A percentile compares a stretch with the other conserved stretches of the same genome.
Conservation (phyloP, 108 stramenopile genomes). For the Skeletonema costatum region DNA sequence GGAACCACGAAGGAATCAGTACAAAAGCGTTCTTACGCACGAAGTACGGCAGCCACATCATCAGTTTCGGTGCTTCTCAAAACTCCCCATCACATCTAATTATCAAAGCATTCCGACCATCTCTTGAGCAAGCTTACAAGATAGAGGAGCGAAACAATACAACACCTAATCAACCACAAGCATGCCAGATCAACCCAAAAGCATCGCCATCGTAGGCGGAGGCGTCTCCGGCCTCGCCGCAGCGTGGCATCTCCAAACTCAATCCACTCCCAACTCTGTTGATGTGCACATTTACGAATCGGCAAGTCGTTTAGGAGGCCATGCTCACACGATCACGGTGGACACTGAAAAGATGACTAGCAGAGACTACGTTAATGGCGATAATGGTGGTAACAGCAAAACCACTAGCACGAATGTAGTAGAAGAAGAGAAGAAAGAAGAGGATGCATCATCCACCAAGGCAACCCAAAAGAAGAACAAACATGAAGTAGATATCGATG, state of each 20-base stretch:
- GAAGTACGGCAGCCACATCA: too few relatives aligned
- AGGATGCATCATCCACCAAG: constrained; percentile 7
- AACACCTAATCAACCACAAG: too few relatives aligned
- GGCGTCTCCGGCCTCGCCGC: constrained; percentile 81
- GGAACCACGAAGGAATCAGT: too few relatives aligned
- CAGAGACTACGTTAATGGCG: constrained; percentile 9
- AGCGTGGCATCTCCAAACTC: constrained; percentile 70
- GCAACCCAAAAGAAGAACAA: constrained; percentile 14
- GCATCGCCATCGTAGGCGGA: constrained; percentile 75
- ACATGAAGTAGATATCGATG: constrained; percentile 83
- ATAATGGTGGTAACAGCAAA: background rate
- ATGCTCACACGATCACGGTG: constrained; percentile 80
- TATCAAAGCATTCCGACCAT: too few relatives aligned
- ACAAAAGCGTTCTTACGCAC: too few relatives aligned
- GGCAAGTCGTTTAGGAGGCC: constrained; percentile 80
- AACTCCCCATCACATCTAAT: too few relatives aligned
- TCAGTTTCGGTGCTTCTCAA: too few relatives aligned
- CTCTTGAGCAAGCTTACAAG: too few relatives aligned
- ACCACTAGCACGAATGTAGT: constrained; percentile 5
- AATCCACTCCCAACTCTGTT: constrained; percentile 19
- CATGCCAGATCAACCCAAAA: background rate
- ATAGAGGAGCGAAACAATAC: too few relatives aligned
- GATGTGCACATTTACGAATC: constrained; percentile 87
- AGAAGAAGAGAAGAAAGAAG: constrained; percentile 31
- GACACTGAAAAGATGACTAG: constrained; percentile 19